Evolutionary conservation across 257 asterid species (phyloP).

Genomic region (Lycium barbarum): DNA sequence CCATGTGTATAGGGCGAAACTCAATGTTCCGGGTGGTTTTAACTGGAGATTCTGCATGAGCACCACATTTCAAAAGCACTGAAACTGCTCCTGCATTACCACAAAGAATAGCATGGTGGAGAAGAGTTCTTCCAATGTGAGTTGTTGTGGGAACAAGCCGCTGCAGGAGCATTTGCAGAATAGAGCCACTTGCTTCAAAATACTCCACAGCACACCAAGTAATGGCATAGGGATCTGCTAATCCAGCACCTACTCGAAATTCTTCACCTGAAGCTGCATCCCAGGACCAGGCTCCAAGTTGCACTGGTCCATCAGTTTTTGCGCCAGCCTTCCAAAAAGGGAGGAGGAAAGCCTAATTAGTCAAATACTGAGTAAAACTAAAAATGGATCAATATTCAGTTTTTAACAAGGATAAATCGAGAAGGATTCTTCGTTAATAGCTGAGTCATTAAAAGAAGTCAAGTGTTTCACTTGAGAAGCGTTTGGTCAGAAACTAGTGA

Average conservation of each 20-base stretch:
- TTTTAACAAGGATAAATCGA: background rate
- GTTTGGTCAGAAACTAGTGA: background rate
- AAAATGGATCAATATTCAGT: background rate
- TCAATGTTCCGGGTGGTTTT: conserved; percentile 53
- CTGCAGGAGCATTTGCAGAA: conserved; percentile 66
- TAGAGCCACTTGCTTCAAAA: conserved; percentile 74
- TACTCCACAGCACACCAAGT: conserved; percentile 89
- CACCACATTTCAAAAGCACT: conserved; percentile 57
- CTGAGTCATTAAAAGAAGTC: conserved; percentile 9
- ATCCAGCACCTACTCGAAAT: conserved; percentile 80
- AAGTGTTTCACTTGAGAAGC: conserved; percentile 20
- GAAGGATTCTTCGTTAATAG: background rate
- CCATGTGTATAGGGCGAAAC: conserved; percentile 70
- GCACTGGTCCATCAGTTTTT: conserved; percentile 62
- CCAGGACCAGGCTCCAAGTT: conserved; percentile 91
- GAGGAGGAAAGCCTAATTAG: background rate
- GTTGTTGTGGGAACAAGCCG: conserved; percentile 45
- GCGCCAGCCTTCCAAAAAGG: conserved; percentile 56
- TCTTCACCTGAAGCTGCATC: conserved; percentile 84
- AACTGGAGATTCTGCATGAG: conserved; percentile 55
- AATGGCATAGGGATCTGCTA: conserved; percentile 75
- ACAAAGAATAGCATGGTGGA: conserved; percentile 85
- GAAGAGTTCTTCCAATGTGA: conserved; percentile 65
- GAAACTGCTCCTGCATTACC: conserved; percentile 58
- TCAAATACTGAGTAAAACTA: background rate